A percentile compares a stretch with the other conserved stretches of the same genome.
phyloP scores from a whole-genome alignment of 495 filamentous ascomycete genomes.

The Barbatosphaeria neglecta region DNA sequence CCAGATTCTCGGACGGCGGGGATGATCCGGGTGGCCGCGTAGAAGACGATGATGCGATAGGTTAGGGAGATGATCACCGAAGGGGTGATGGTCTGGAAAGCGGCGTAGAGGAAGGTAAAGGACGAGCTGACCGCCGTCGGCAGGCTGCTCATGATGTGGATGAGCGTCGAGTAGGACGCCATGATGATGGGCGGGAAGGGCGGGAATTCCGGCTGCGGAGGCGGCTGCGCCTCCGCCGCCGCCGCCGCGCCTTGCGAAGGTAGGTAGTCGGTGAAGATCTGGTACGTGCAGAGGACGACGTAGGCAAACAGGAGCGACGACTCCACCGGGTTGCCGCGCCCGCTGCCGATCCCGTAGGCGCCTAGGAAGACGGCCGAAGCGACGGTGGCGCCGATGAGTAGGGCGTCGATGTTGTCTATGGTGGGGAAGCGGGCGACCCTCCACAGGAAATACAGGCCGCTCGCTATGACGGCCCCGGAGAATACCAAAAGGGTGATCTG shows the following conservation, averaged over 20 bases:
- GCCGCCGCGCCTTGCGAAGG: slow-evolving; percentile 53
- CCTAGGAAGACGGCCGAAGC: slow-evolving; percentile 86
- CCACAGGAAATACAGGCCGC: slow-evolving; percentile 92
- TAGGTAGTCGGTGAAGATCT: slow-evolving; percentile 97
- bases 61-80: slow-evolving; percentile 88
- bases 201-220: slow-evolving; percentile 67
- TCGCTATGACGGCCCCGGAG: slow-evolving; percentile 83
- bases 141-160: slow-evolving; percentile 72
- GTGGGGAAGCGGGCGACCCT: slow-evolving; percentile 85
- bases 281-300: slow-evolving; percentile 91
- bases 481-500: slow-evolving; percentile 80
- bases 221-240: slow-evolving; percentile 33
- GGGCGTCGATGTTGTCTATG: slow-evolving; percentile 86
- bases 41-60: slow-evolving; percentile 88
- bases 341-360: slow-evolving; percentile 88
- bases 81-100: slow-evolving; percentile 85
- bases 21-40: slow-evolving; percentile 91
- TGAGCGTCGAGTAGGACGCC: slow-evolving; percentile 89
- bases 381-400: slow-evolving; percentile 81
- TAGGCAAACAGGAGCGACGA: slow-evolving; percentile 94
- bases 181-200: slow-evolving; percentile 93
- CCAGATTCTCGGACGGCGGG: slow-evolving; percentile 82
- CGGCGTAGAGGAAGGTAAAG: slow-evolving; percentile 77
- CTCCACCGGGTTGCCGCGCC: slow-evolving; percentile 90
- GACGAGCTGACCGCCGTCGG: slow-evolving; percentile 74